Percentiles rank a stretch among this genome's conserved stretches.
Evolutionary conservation across 73 alveolate genomes (phyloP).

Genomic region (Breviolum minutum): DNA sequence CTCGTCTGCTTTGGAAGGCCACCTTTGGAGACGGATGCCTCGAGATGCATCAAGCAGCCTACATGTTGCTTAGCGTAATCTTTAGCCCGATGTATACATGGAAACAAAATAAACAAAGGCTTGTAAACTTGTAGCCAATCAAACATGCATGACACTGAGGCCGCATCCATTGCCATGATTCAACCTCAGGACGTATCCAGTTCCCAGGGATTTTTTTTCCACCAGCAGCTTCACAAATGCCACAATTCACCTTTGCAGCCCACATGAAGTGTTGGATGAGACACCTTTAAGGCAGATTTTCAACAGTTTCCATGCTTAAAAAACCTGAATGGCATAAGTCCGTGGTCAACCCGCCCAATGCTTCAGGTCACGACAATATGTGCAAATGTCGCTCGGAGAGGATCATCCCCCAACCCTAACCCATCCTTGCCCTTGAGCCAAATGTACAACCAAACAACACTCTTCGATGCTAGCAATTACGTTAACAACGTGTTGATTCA

Average conservation of each 20-base stretch:
- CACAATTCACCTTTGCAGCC: not conserved
- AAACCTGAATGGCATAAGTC: no score
- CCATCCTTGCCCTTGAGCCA: not conserved
- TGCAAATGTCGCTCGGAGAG: not conserved
- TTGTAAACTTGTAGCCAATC: not conserved
- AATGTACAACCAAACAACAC: not conserved
- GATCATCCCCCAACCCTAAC: slow-evolving; percentile 16
- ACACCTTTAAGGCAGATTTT: no score
- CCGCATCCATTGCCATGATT: not conserved
- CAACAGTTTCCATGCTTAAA: no score
- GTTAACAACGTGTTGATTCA: no score
- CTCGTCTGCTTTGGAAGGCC: slow-evolving; percentile 95
- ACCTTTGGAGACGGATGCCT: slow-evolving; percentile 80
- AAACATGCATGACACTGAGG: not conserved
- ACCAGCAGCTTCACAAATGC: not conserved
- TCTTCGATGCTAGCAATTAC: no score
- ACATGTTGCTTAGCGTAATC: not conserved
- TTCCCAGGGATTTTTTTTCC: not conserved
- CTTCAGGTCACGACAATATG: no score
- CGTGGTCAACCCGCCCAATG: no score
- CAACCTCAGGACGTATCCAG: not conserved
- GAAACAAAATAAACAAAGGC: not conserved
- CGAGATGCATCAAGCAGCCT: not conserved
- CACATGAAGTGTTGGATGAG: no score
- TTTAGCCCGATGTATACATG: not conserved